These are phyloP conservation scores for Mycena chlorophos DNA, from an alignment of 768 basidiomycete genomes.

Conservation along the genomic window DNA sequence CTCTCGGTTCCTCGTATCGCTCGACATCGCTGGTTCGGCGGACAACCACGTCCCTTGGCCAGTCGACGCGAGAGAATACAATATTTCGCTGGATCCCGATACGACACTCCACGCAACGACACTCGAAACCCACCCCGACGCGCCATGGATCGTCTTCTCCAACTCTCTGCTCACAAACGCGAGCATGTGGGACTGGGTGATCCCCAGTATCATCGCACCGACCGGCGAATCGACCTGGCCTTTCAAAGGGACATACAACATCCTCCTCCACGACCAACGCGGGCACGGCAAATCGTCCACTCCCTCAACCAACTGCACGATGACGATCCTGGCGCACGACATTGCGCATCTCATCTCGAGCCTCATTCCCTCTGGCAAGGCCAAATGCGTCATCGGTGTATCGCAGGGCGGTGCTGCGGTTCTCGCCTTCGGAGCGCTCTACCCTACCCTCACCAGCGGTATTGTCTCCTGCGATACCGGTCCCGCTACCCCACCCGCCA, in stretches of 20 bases:
- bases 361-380: slow-evolving; percentile 33
- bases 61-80: slow-evolving; percentile 46
- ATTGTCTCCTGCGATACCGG: slow-evolving; percentile 53
- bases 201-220: slow-evolving; percentile 42
- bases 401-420: slow-evolving; percentile 55
- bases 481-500: slow-evolving; percentile 44
- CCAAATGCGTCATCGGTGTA: slow-evolving; percentile 51
- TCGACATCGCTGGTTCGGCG: slow-evolving; percentile 58
- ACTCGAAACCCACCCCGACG: slow-evolving; percentile 37
- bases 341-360: slow-evolving; percentile 39
- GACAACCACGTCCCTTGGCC: slow-evolving; percentile 52
- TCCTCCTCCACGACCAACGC: slow-evolving; percentile 52
- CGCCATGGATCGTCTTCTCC: slow-evolving; percentile 52
- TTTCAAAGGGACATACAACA: slow-evolving; percentile 38
- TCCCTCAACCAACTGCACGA: slow-evolving; percentile 35
- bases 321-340: slow-evolving; percentile 47
- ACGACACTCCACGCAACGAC: slow-evolving; percentile 46
- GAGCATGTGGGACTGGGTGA: slow-evolving; percentile 47
- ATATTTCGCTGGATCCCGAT: slow-evolving; percentile 37
- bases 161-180: slow-evolving; percentile 52
- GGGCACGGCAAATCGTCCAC: slow-evolving; percentile 51
- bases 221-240: slow-evolving; percentile 12
- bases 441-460: slow-evolving; percentile 35
- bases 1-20: slow-evolving; percentile 60
- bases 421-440: slow-evolving; percentile 45